Conservation (phyloP, 164 flowering plant species). For the Aristolochia fimbriata region DNA sequence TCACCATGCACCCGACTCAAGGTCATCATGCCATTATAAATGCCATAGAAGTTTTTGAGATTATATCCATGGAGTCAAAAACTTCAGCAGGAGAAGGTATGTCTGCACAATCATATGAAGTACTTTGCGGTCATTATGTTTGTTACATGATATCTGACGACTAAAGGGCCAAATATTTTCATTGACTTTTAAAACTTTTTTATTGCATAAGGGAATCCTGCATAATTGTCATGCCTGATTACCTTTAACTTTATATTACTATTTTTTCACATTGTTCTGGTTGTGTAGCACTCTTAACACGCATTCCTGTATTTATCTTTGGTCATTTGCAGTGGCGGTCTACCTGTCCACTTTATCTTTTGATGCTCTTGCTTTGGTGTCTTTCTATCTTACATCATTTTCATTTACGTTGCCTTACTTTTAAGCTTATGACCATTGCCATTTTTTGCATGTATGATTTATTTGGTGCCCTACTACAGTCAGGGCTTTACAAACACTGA, state of each 20-base stretch:
- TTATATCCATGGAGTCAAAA: slow-evolving; percentile 55
- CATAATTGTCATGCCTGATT: background rate
- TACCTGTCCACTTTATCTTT: too few species aligned
- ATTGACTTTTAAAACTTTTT: background rate
- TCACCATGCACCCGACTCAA: slow-evolving; percentile 52
- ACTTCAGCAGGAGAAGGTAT: slow-evolving; percentile 73
- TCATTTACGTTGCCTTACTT: too few species aligned
- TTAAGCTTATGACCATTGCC: too few species aligned
- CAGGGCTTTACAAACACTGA: slow-evolving; percentile 59
- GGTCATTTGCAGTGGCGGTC: too few species aligned
- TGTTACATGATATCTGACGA: background rate
- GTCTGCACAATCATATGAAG: background rate
- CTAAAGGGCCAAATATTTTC: background rate
- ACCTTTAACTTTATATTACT: too few species aligned
- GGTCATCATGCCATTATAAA: slow-evolving; percentile 57
- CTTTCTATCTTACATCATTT: too few species aligned
- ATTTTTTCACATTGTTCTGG: too few species aligned
- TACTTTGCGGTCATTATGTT: background rate
- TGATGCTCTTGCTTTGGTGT: too few species aligned
- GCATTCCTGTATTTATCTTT: too few species aligned
- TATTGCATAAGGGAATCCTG: background rate
- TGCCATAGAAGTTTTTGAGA: slow-evolving; percentile 89
- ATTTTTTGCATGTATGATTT: slow-evolving; percentile 5
- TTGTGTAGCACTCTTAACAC: too few species aligned
- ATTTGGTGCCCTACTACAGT: slow-evolving; percentile 30